phyloP scores from a whole-genome alignment of 2,329 filamentous ascomycete genomes.

The Podosphaera xanthii region DNA sequence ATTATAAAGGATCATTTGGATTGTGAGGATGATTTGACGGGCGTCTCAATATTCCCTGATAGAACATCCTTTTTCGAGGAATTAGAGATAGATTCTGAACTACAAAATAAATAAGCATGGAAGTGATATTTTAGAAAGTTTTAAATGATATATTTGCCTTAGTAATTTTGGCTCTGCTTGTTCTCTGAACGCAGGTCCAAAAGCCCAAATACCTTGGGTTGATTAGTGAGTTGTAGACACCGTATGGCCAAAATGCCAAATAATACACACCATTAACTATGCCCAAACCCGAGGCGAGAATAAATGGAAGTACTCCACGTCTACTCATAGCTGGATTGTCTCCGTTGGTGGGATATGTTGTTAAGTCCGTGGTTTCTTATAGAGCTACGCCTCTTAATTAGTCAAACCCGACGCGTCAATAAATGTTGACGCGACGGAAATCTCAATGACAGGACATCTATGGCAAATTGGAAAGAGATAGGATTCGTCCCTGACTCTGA shows the following conservation, averaged over 20 bases:
- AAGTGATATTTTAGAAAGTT: not conserved
- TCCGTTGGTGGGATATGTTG: not conserved
- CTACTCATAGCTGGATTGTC: constrained; percentile 10
- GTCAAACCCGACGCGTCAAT: not conserved
- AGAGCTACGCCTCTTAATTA: not conserved
- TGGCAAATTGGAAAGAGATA: constrained; percentile 18
- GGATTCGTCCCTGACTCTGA: constrained; percentile 18
- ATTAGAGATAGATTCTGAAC: constrained; percentile 4
- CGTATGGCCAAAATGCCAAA: not conserved
- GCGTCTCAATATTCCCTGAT: constrained; percentile 1
- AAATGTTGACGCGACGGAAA: not conserved
- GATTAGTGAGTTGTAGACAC: not conserved
- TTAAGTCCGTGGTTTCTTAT: not conserved
- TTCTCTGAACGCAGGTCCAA: constrained; percentile 15
- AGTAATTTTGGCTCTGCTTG: not conserved
- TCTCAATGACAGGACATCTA: constrained; percentile 2
- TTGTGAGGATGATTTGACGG: not conserved
- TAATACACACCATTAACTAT: constrained; percentile 13
- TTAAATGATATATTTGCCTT: not conserved
- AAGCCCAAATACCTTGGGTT: constrained; percentile 12
- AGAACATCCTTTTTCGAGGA: constrained; percentile 2
- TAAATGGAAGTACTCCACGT: constrained; percentile 12
- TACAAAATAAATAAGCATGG: not conserved
- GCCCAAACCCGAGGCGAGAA: constrained; percentile 13
- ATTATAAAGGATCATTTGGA: too few relatives aligned